These are phyloP conservation scores for Vanderwaltozyma polyspora DNA, from an alignment of 805 yeast species.

Conservation along the genomic window DNA sequence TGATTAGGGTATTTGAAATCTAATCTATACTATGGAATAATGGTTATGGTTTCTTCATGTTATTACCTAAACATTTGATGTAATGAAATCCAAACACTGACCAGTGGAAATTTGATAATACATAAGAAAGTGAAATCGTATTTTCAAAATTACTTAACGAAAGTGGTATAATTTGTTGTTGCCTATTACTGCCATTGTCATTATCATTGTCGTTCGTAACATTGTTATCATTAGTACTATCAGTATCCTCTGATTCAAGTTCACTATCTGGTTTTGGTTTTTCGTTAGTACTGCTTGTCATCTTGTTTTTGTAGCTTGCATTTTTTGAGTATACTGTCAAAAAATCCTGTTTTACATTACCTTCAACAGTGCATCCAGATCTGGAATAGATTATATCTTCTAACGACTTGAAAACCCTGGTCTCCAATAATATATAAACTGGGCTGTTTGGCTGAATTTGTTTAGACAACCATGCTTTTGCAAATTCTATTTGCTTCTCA, in stretches of 20 bases:
- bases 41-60: too few relatives aligned
- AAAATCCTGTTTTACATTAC: conserved; percentile 2
- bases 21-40: too few relatives aligned
- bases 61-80: conserved; percentile 25
- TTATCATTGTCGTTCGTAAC: neutral
- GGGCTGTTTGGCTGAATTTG: conserved; percentile 73
- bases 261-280: neutral
- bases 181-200: conserved; percentile 2
- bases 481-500: conserved; percentile 29
- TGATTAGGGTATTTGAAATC: too few relatives aligned
- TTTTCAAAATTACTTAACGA: conserved; percentile 42
- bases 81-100: conserved; percentile 70
- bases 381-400: conserved; percentile 25
- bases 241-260: neutral
- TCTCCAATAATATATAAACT: conserved; percentile 64
- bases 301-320: neutral
- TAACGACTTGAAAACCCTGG: conserved; percentile 42
- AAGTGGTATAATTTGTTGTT: conserved; percentile 7
- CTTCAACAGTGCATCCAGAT: conserved; percentile 12
- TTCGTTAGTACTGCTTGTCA: neutral
- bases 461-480: conserved; percentile 40
- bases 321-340: neutral
- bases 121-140: conserved; percentile 48
- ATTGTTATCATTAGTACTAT: neutral
- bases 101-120: conserved; percentile 73